Evolutionary conservation across 805 yeast genomes (phyloP), one percentile per base, ranked within the genome.

Genomic region (Isabelozyma heimii): DNA sequence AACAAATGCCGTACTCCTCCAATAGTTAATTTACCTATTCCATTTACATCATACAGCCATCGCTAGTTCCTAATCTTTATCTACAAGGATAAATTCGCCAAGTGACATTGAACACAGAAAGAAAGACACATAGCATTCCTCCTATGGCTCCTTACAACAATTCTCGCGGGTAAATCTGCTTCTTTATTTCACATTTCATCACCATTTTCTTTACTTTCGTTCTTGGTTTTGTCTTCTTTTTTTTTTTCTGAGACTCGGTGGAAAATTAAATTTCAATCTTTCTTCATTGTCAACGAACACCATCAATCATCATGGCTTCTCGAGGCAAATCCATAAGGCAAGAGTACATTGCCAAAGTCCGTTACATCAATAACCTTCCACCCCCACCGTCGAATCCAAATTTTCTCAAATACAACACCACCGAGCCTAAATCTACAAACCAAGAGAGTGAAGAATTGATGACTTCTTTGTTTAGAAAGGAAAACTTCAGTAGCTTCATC

Each of bases 341-440:
- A 62, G 91, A 87, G 48, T 87, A 84, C 60, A 83, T 87, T 48
- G 95, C 96, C 42, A 85, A 87, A 57, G 81, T 87, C 47, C 80
- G 96, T 61, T 92, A 91, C 66, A 82, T 82, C 50, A 94, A 94
- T 65, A 87, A 83, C 59, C 75, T 94, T 20, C 99, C 99, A 5
- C 91, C 97, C 2, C 98, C 98, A 8, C 87, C 92, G 20, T 77
- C 94, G 52, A 90, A 96, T 42, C 97, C 99, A 28, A 89, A 87
- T 64, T 77, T 91, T 48, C 67, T 94, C 46, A 80, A 83, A 44
- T 80, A 84, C 55, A 64, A 69, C 60, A 62, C 72, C 24, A 71
- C 73, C 10, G 72, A 69, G 46, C 57, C 54, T 43, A 55, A 57
- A 39, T 63, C 63, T 63, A 72, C 67, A 57, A 75, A 59, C 44